Evolutionary conservation across 2,329 filamentous ascomycete genomes (phyloP), one percentile per base, ranked within the genome.

Genomic region (Botrytis deweyae): DNA sequence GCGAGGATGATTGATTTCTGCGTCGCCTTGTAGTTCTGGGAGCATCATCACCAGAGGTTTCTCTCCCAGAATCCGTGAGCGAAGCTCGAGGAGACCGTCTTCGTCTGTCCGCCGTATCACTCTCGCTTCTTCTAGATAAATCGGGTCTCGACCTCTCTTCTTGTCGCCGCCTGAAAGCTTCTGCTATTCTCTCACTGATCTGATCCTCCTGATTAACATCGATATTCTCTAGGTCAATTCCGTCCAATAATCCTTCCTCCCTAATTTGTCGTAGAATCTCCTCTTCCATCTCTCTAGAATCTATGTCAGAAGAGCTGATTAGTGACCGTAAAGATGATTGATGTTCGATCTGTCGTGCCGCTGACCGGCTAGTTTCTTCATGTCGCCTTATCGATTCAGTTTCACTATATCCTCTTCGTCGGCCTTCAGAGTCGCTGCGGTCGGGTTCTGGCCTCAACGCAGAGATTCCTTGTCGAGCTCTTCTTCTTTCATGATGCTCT

Each of bases 211-310:
- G 93, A 67, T 86, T 89, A 25, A 94, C 87, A 76, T 95, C 94
- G 72, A 98, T 90, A 76, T 95, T 95, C 79, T 96, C 93, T 72
- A 98, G 84, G 80, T 98, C 95, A 65, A 98, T 90, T 29, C 94
- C 95, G 79, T 98, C 93, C 49, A 97, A 83, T 33, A 98, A 84
- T 0, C 95, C 94, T 80, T 97, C 94, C 76, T 95, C 92, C 77
- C 95, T 88, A 74, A 97, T 97, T 80, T 97, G 94, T 62, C 93
- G 89, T 77, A 97, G 89, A 74, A 98, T 97, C 81, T 97, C 94
- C 75, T 92, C 90, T 81, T 97, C 92, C 78, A 97, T 91, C 77
- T 95, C 92, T 33, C 90, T 88, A 64, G 91, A 90, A 78, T 93
- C 93, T 73, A 93, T 87, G 76, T 95, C 92, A 0, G 92, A 93